Base-by-base conservation (phyloP, 495 filamentous ascomycete genomes). In the Halenospora varia region DNA sequence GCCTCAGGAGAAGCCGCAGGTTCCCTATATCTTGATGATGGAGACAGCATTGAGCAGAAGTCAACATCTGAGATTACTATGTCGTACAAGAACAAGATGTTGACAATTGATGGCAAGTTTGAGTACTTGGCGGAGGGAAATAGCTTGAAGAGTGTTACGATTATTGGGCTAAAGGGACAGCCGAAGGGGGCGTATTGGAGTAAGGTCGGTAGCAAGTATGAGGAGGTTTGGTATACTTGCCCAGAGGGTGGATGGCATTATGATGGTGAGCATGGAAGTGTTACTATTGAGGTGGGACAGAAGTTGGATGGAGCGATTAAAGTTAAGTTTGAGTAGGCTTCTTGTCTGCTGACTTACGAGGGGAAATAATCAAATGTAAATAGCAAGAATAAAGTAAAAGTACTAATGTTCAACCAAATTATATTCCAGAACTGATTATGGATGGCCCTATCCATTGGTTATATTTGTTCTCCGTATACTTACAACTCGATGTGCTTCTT, bases 1-100 rank as follows among this genome's bases (percentile, higher is more conserved):
- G 79, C 82, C 63, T 75, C 84, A 26, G 84, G 83, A 46, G 78
- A 83, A 53, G 91, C 92, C 0, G 82, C 88, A 51, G 93, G 93
- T 20, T 80, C 81, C 1, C 71, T 97, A 29, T 97, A 97, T 64
- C 73, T 93, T 48, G 93, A 97, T 65, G 93, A 97, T 63, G 93
- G 93, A 20, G 77, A 80, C 53, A 82, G 77, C 15, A 25, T 87
- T 51, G 59, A 76, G 35, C 83, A 81, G 65, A 35, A 64, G 0
- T 61, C 57, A 2, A 80, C 72, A 2, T 75, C 74, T 10, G 63
- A 76, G 18, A 71, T 87, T 20, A 57, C 65, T 17, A 84, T 88
- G 67, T 55, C 70, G 20, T 88, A 82, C 59, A 62, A 64, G 6
- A 48, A 73, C n/a, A 78, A 79, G 11, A 65, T 71, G 29, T 67